A percentile compares a stretch with the other conserved stretches of the same genome.
Conservation (phyloP, 805 yeast species). For the Candida rishiriensis region DNA sequence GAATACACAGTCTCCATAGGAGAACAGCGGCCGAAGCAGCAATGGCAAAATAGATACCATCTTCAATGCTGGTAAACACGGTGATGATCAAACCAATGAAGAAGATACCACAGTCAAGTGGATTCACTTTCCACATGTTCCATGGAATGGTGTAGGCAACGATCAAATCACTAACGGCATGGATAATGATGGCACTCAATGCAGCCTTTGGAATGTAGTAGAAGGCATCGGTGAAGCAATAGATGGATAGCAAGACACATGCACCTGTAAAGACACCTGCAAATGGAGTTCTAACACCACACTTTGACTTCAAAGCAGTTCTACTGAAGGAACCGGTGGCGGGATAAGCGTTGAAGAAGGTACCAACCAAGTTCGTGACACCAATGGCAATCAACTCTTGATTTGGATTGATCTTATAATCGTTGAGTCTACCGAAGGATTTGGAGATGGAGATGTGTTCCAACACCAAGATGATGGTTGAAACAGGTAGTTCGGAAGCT, state of each 20-base stretch:
- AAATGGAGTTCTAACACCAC: slow-evolving; percentile 92
- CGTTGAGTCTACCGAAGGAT: slow-evolving; percentile 89
- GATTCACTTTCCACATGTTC: slow-evolving; percentile 67
- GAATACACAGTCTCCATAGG: slow-evolving; percentile 71
- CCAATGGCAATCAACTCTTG: slow-evolving; percentile 95
- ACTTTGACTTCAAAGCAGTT: slow-evolving; percentile 89
- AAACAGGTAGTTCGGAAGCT: slow-evolving; percentile 80
- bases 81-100: slow-evolving; percentile 68
- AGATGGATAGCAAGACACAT: slow-evolving; percentile 82
- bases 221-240: slow-evolving; percentile 78
- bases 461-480: slow-evolving; percentile 73
- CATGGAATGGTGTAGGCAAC: slow-evolving; percentile 64
- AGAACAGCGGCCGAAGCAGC: slow-evolving; percentile 76
- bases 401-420: slow-evolving; percentile 85
- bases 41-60: slow-evolving; percentile 88
- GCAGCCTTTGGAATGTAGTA: slow-evolving; percentile 89
- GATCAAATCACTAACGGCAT: slow-evolving; percentile 84
- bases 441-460: slow-evolving; percentile 94
- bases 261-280: slow-evolving; percentile 90
- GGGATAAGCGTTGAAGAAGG: slow-evolving; percentile 90
- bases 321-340: slow-evolving; percentile 95
- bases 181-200: slow-evolving; percentile 82
- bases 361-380: slow-evolving; percentile 82
- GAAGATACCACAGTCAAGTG: slow-evolving; percentile 71
- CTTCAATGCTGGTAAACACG: slow-evolving; percentile 74